These are phyloP conservation scores for Trapa incisa DNA, from an alignment of 345 rosid species.

Conservation along the genomic window DNA sequence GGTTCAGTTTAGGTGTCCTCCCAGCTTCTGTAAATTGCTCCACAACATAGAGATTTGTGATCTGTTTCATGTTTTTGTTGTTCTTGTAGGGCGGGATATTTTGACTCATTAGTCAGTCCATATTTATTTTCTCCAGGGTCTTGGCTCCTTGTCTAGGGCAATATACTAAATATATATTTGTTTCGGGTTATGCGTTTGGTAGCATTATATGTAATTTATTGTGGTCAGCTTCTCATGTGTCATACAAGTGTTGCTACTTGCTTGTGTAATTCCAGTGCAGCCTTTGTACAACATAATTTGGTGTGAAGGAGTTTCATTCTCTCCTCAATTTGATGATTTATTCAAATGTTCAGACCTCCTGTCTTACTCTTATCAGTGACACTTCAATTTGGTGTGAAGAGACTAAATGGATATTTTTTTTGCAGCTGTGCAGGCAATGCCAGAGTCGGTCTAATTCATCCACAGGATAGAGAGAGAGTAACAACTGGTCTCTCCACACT, in stretches of 20 bases:
- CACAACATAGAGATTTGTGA: conserved; percentile 10
- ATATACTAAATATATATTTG: conserved; percentile 8
- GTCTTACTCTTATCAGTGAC: no score
- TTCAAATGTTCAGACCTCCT: no score
- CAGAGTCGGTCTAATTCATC: no score
- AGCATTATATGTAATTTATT: conserved; percentile 22
- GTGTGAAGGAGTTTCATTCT: conserved; percentile 23
- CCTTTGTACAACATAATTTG: conserved; percentile 28
- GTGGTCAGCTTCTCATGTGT: conserved; percentile 28
- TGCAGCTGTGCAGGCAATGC: no score
- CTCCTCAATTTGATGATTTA: background rate
- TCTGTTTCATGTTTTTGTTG: background rate
- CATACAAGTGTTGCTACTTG: conserved; percentile 23
- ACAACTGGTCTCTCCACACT: no score
- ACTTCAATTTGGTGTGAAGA: no score
- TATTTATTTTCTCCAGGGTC: conserved; percentile 9
- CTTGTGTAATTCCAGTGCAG: conserved; percentile 6
- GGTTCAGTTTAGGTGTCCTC: conserved; percentile 15
- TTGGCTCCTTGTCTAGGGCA: conserved; percentile 16
- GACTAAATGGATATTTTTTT: no score
- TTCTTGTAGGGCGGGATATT: conserved; percentile 24
- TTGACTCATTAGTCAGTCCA: conserved; percentile 25
- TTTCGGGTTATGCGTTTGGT: conserved; percentile 14
- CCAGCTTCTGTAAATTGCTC: conserved; percentile 39
- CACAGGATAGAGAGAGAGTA: no score